Conservation (phyloP, 306 rosid species). For the Styphnolobium japonicum region DNA sequence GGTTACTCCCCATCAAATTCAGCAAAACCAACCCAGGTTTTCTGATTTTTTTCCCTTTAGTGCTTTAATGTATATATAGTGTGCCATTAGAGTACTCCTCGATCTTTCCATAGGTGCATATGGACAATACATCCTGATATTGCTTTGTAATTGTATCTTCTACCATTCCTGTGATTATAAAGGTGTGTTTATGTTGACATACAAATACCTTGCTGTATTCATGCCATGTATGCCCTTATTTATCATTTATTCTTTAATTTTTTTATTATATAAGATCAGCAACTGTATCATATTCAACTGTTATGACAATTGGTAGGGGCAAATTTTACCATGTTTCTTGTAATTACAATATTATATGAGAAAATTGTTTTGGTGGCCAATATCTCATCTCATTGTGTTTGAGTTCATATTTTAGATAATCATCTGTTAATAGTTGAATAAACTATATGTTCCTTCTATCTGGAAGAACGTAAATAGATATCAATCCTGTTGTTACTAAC, state of each 20-base stretch:
- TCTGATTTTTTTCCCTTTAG: background rate
- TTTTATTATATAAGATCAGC: background rate
- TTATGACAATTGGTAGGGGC: background rate
- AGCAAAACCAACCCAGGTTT: conserved; percentile 82
- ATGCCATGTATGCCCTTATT: background rate
- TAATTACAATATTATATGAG: background rate
- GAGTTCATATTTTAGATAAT: conserved; percentile 4
- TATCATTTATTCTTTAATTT: background rate
- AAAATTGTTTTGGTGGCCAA: background rate
- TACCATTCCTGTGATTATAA: background rate
- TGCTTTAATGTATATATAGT: background rate
- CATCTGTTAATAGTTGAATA: conserved; percentile 9
- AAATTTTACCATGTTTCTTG: background rate
- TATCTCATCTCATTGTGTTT: background rate
- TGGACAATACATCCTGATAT: background rate
- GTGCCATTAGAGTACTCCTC: background rate
- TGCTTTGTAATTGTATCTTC: conserved; percentile 20
- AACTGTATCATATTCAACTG: background rate
- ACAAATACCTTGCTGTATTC: background rate
- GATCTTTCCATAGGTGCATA: background rate
- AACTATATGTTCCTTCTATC: background rate
- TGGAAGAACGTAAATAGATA: conserved; percentile 10
- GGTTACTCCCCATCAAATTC: conserved; percentile 87
- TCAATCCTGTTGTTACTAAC: conserved; percentile 25
- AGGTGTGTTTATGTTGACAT: background rate